These are phyloP conservation scores for Chiua virens DNA, from an alignment of 768 basidiomycete species.

Conservation along the genomic window DNA sequence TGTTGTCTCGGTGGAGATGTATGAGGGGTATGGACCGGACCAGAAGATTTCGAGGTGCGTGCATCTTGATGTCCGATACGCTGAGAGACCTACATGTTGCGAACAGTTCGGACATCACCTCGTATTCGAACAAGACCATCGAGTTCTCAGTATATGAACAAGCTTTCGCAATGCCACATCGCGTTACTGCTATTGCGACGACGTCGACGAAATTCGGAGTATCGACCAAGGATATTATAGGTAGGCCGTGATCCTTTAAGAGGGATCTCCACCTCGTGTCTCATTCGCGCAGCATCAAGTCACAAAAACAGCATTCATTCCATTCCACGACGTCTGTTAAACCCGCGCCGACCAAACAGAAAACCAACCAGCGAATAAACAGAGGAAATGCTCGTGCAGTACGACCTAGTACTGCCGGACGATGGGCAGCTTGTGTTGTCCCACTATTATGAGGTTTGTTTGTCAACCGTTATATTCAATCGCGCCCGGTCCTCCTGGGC, in stretches of 20 bases:
- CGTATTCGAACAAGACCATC: slow-evolving; percentile 52
- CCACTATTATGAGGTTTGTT: slow-evolving; percentile 52
- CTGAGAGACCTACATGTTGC: background rate
- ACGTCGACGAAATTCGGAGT: slow-evolving; percentile 91
- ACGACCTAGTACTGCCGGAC: slow-evolving; percentile 75
- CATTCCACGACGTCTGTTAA: slow-evolving; percentile 69
- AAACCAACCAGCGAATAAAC: slow-evolving; percentile 76
- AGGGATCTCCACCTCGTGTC: background rate
- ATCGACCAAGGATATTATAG: slow-evolving; percentile 79
- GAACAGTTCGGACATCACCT: slow-evolving; percentile 52
- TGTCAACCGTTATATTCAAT: too few relatives aligned
- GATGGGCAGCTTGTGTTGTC: slow-evolving; percentile 62
- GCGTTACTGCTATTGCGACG: slow-evolving; percentile 64
- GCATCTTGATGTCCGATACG: too few relatives aligned
- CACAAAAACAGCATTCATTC: slow-evolving; percentile 71
- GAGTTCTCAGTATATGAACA: slow-evolving; percentile 63
- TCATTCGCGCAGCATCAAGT: slow-evolving; percentile 63
- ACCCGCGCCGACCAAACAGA: slow-evolving; percentile 79
- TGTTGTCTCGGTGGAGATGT: slow-evolving; percentile 83
- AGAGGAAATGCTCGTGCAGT: slow-evolving; percentile 85
- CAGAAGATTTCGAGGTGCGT: slow-evolving; percentile 72
- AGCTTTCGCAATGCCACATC: slow-evolving; percentile 68
- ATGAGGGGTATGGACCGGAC: slow-evolving; percentile 70
- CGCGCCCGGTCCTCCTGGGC: too few relatives aligned
- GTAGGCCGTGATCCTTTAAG: slow-evolving; percentile 43